phyloP scores from a whole-genome alignment of 2,329 filamentous ascomycete genomes.

The Diaporthe citriasiana region DNA sequence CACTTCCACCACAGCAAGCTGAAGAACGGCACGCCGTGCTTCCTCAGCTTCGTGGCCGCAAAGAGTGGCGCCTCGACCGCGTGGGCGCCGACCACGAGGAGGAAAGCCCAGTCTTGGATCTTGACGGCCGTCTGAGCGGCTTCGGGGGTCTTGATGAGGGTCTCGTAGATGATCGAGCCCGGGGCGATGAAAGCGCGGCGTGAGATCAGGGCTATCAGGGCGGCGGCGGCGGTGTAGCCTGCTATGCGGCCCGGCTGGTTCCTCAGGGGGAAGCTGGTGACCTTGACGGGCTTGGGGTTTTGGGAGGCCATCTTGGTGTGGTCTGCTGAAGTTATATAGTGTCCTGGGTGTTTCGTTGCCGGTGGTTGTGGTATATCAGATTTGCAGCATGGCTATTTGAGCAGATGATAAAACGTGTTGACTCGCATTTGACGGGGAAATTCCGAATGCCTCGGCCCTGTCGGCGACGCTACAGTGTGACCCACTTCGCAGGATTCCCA shows the following conservation, averaged over 20 bases:
- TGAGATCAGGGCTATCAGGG: slow-evolving; percentile 13
- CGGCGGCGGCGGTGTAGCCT: slow-evolving; percentile 7
- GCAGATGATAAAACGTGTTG: neutral
- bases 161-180: slow-evolving; percentile 30
- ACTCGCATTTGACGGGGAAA: neutral
- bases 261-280: slow-evolving; percentile 38
- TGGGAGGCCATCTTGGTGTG: neutral
- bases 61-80: slow-evolving; percentile 36
- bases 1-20: slow-evolving; percentile 40
- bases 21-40: slow-evolving; percentile 38
- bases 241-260: slow-evolving; percentile 9
- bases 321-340: too few relatives aligned
- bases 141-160: slow-evolving; percentile 24
- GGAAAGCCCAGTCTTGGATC: slow-evolving; percentile 24
- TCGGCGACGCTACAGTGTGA: neutral
- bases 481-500: neutral
- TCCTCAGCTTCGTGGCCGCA: slow-evolving; percentile 34
- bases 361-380: neutral
- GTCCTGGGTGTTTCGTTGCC: neutral
- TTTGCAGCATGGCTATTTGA: too few relatives aligned
- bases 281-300: slow-evolving; percentile 27
- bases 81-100: neutral
- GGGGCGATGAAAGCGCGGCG: slow-evolving; percentile 36
- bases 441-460: neutral
- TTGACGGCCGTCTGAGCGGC: slow-evolving; percentile 10